phyloP scores from a whole-genome alignment of 2,329 filamentous ascomycete species.

The Beauveria asiatica region DNA sequence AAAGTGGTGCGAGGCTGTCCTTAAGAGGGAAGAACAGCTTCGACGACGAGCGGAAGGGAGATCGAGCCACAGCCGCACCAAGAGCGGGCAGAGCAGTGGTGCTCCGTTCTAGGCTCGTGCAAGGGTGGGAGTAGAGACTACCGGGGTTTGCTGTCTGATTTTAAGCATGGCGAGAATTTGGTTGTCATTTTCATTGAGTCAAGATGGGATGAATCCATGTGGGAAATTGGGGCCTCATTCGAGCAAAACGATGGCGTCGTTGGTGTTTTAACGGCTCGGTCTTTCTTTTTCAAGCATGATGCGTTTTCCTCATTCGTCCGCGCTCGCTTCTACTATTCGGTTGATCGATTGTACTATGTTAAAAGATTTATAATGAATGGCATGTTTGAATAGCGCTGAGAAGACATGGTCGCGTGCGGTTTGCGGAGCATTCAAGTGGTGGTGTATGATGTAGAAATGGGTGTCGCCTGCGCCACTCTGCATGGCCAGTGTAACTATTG shows the following conservation, averaged over 20 bases:
- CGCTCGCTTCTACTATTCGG: not conserved
- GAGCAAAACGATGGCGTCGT: constrained; percentile 10
- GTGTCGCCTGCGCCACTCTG: not conserved
- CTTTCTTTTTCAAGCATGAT: constrained; percentile 6
- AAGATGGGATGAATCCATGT: constrained; percentile 10
- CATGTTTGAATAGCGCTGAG: not conserved
- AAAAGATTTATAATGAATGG: constrained; percentile 11
- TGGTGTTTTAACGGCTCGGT: constrained; percentile 16
- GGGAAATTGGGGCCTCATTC: constrained; percentile 3
- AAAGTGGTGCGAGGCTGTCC: constrained; percentile 60
- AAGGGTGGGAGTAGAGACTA: not conserved
- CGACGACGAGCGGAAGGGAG: constrained; percentile 42
- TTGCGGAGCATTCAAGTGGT: not conserved
- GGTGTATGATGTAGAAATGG: not conserved
- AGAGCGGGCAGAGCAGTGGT: constrained; percentile 31
- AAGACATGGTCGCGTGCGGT: not conserved
- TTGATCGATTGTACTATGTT: constrained; percentile 12
- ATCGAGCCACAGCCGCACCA: constrained; percentile 45
- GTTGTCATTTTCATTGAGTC: constrained; percentile 13
- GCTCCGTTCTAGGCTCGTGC: constrained; percentile 19
- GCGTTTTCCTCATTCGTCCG: not conserved
- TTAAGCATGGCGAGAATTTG: constrained; percentile 12
- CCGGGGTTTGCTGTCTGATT: constrained; percentile 1
- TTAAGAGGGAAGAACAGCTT: constrained; percentile 55
- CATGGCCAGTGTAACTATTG: not conserved